These are phyloP conservation scores for Ettlia oleoabundans DNA, from an alignment of 139 green algal species.

Conservation along the genomic window DNA sequence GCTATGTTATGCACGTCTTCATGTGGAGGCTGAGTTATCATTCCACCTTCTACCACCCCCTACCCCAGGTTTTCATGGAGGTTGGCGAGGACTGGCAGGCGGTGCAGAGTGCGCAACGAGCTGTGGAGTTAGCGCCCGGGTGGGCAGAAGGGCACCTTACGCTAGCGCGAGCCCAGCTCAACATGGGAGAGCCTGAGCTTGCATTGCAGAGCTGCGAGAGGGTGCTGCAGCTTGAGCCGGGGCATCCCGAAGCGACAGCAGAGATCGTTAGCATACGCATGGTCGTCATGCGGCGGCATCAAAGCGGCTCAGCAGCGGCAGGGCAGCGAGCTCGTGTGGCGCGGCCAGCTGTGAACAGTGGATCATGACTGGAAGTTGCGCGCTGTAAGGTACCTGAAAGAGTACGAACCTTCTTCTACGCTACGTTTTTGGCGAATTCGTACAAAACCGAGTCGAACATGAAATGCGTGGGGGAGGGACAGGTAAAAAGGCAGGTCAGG, in stretches of 20 bases:
- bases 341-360: neutral
- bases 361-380: no score
- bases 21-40: no score
- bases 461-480: no score
- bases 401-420: no score
- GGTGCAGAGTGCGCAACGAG: slow-evolving; percentile 12
- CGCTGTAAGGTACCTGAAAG: no score
- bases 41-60: no score
- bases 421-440: no score
- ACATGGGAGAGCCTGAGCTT: slow-evolving; percentile 24
- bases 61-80: slow-evolving; percentile 23
- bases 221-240: neutral
- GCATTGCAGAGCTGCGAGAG: slow-evolving; percentile 3
- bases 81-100: slow-evolving; percentile 21
- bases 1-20: neutral
- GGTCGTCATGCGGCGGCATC: slow-evolving; percentile 1
- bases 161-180: slow-evolving; percentile 15
- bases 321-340: slow-evolving; percentile 15
- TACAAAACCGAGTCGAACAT: no score
- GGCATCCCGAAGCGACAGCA: neutral
- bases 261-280: neutral
- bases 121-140: slow-evolving; percentile 5
- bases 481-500: no score
- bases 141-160: slow-evolving; percentile 30
- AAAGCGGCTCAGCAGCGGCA: neutral